Conservation (phyloP, 2,329 filamentous ascomycete genomes). For the Myrmaecium sp. region DNA sequence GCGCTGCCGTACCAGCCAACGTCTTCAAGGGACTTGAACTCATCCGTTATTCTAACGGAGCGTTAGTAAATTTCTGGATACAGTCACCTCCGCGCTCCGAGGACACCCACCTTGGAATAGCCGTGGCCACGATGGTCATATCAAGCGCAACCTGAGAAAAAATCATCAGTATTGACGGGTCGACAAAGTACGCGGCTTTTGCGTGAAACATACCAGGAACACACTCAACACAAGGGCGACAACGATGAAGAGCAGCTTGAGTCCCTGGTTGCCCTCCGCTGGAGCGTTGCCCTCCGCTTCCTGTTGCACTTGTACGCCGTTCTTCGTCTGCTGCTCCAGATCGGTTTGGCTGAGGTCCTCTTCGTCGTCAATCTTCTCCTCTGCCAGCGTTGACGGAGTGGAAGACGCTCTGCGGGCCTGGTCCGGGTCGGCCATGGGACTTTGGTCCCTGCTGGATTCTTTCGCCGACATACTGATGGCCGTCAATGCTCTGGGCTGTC, state of each 20-base stretch:
- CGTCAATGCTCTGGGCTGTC: too few relatives aligned
- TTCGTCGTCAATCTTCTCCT: too few relatives aligned
- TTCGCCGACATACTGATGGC: too few relatives aligned
- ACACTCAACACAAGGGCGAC: slow-evolving; percentile 14
- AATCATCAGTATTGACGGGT: neutral
- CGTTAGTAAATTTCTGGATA: slow-evolving; percentile 8
- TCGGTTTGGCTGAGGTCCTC: too few relatives aligned
- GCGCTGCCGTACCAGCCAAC: slow-evolving; percentile 11
- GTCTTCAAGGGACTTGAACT: slow-evolving; percentile 10
- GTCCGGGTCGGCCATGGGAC: too few relatives aligned
- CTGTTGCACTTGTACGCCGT: too few relatives aligned
- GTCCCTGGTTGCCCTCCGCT: slow-evolving; percentile 9
- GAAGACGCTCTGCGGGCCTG: too few relatives aligned
- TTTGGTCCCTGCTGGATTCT: too few relatives aligned
- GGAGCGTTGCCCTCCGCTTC: too few relatives aligned
- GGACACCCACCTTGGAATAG: slow-evolving; percentile 8
- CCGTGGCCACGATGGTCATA: slow-evolving; percentile 14
- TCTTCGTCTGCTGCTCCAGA: too few relatives aligned
- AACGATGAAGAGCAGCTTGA: slow-evolving; percentile 11
- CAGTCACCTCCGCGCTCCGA: neutral
- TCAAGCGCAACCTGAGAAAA: slow-evolving; percentile 3
- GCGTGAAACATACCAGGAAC: slow-evolving; percentile 9
- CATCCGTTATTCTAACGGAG: slow-evolving; percentile 13
- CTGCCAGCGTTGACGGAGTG: too few relatives aligned
- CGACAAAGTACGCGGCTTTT: slow-evolving; percentile 4